Evolutionary conservation across 1,284 basidiomycete genomes (phyloP), one percentile per base, ranked within the genome.

Genomic region (Psilocybe mexicana): DNA sequence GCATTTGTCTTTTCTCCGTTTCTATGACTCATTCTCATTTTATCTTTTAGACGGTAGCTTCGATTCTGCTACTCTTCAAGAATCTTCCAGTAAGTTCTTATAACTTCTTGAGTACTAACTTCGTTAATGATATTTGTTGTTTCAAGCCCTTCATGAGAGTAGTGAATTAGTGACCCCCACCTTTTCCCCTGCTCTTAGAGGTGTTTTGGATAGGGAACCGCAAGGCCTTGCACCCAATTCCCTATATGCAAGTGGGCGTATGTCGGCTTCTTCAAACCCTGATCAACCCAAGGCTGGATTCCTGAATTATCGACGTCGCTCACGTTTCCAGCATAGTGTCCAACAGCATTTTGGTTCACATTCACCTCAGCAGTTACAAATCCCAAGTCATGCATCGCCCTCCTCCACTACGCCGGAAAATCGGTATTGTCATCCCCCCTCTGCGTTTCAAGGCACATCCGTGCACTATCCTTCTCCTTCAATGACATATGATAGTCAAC

Each of bases 401-500:
- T 54, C 66, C 12, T 43, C 63, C 14, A 51, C 59, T 25, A 51
- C 67, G 11, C 56, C 64, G 10, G 63, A 65, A 49, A 66, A 63
- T 52, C 43, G 50, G 12, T 68, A 65, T 30, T 63, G 58, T 52
- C 59, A 30, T 10, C 57, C 57, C 46, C 12, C 63, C 50, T 43
- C 67, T 26, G 53, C 53, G 14, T 70, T 69, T 55, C 60, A 63
- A 42, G 55, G 65, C 38, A 55, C 68, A 3, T 30, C 64, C 23
- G 52, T 63, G 25, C 61, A 67, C 43, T 72, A 71, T 52, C 52
- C 64, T n/a, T 63, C 67, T 52, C 48, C 66, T 25, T 58, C 69
- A 33, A 65, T 60, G 23, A 63, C 63, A n/a, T 76, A 77, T 61
- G 38, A n/a, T 14, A 66, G 66, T 53, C 79, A 75, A 40, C 71